Percentiles rank a stretch among this genome's conserved stretches.
These are phyloP conservation scores for Cryptosporidium canis DNA, from an alignment of 169 alveolate genomes.

Conservation along the genomic window DNA sequence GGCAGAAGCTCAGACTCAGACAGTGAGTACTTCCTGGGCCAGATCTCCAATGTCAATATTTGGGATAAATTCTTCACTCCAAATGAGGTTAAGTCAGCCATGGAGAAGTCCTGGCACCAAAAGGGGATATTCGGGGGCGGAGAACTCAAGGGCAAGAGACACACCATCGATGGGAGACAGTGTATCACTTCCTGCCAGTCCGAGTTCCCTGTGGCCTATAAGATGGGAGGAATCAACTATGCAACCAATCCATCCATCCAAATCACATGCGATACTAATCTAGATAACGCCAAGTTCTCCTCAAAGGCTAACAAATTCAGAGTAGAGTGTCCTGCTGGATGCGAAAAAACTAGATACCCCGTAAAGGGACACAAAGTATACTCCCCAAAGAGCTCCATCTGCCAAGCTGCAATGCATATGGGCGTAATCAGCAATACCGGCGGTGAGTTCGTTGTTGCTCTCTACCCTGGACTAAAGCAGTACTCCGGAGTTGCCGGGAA, in stretches of 20 bases:
- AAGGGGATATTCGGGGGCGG: conserved; percentile 67
- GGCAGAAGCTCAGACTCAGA: conserved; percentile 71
- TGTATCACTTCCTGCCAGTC: conserved; percentile 78
- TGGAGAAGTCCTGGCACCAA: conserved; percentile 73
- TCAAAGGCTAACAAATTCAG: conserved; percentile 63
- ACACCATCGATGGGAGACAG: conserved; percentile 79
- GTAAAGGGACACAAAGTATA: conserved; percentile 76
- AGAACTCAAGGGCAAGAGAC: conserved; percentile 74
- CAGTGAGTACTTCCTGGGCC: conserved; percentile 69
- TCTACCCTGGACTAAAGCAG: conserved; percentile 74
- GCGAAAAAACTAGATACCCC: conserved; percentile 67
- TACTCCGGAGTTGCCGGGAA: conserved; percentile 75
- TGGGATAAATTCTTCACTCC: conserved; percentile 64
- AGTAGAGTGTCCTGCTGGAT: conserved; percentile 76
- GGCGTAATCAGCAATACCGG: conserved; percentile 82
- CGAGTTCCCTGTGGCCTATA: conserved; percentile 74
- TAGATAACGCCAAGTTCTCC: conserved; percentile 71
- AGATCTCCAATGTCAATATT: conserved; percentile 62
- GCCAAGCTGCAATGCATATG: conserved; percentile 91
- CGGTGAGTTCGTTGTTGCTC: conserved; percentile 77
- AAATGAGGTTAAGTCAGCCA: conserved; percentile 57
- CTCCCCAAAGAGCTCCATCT: conserved; percentile 80
- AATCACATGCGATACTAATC: conserved; percentile 74
- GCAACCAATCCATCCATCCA: conserved; percentile 75
- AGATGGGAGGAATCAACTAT: conserved; percentile 55